Conservation (phyloP, 2,329 filamentous ascomycete genomes). For the Penicillium freii region DNA sequence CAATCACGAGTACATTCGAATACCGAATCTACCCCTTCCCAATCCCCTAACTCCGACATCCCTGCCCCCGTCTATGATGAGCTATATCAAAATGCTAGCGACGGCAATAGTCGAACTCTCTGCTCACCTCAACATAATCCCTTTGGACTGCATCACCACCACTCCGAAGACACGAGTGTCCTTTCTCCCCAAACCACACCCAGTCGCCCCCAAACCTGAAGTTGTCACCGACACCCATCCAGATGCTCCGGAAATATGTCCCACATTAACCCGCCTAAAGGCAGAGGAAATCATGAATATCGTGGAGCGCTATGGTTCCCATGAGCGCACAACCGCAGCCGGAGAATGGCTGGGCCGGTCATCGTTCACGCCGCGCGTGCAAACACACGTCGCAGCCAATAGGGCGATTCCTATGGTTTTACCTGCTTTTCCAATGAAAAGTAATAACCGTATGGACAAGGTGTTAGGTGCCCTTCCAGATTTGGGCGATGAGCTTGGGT, state of each 20-base stretch:
- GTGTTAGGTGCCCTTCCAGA: conserved; percentile 1
- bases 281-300: conserved; percentile 6
- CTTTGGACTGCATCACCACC: neutral
- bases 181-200: neutral
- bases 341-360: conserved; percentile 10
- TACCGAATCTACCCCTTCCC: neutral
- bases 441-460: conserved; percentile 10
- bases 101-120: neutral
- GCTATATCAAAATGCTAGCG: conserved; percentile 4
- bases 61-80: neutral
- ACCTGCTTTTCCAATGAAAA: conserved; percentile 12
- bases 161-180: neutral
- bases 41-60: neutral
- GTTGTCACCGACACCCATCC: too few relatives aligned
- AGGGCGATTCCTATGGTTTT: conserved; percentile 8
- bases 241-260: neutral
- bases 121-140: neutral
- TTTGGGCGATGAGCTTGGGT: conserved; percentile 8
- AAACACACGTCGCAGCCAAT: conserved; percentile 3
- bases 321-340: neutral
- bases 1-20: neutral
- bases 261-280: neutral
- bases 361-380: conserved; percentile 6
- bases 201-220: neutral
- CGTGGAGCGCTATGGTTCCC: conserved; percentile 5